Base-by-base conservation (phyloP, 352 stramenopile genomes). In the Saprolegnia parasitica region DNA sequence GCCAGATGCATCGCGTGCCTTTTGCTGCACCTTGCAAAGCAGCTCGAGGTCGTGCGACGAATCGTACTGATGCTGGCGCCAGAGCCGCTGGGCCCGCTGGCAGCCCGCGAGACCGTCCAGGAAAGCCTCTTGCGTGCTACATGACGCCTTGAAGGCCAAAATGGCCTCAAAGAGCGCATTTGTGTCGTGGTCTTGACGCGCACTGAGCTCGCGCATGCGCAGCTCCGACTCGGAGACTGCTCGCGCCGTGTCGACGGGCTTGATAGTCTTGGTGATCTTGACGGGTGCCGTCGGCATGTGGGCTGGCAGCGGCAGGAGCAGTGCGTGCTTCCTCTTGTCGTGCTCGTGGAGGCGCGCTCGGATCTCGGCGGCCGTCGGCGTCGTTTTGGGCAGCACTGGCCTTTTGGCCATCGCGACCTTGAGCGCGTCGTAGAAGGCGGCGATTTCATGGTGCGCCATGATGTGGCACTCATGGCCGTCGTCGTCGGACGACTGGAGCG, bases 361-460 rank as follows among this genome's bases (percentile, higher is more conserved):
- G 13, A 67, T n/a, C 15, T 49, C 18, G 0, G 58, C 58, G 13
- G 58, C 58, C 13, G 58, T 67, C 11, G 58, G 35, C 40, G n/a
- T 42, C 45, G 58, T 67, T 21, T 56, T 55, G n/a, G 50, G 16
- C 1, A 29, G 56, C 15, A 21, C 21, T 40, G 24, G 24, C 11
- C 40, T 46, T 2, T 49, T 21, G 35, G 23, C 13, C 58, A 55
- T 56, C 37, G 37, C n/a, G 21, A 20, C 20, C n/a, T 67, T 23
- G 39, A 67, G 58, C 20, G 49, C 50, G 18, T 40, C 37, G 26
- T 67, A 67, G 40, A 54, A 67, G 20, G 58, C 35, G 40, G 58
- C 16, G 58, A 67, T 67, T 40, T 67, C 58, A n/a, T 56, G 39
- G 13, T 40, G n/a, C 2, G 37, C 39, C 40, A 67, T 40, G 20